Evolutionary conservation across 2,329 filamentous ascomycete genomes (phyloP), one percentile per base, ranked within the genome.

Genomic region (Neofusicoccum parvum): DNA sequence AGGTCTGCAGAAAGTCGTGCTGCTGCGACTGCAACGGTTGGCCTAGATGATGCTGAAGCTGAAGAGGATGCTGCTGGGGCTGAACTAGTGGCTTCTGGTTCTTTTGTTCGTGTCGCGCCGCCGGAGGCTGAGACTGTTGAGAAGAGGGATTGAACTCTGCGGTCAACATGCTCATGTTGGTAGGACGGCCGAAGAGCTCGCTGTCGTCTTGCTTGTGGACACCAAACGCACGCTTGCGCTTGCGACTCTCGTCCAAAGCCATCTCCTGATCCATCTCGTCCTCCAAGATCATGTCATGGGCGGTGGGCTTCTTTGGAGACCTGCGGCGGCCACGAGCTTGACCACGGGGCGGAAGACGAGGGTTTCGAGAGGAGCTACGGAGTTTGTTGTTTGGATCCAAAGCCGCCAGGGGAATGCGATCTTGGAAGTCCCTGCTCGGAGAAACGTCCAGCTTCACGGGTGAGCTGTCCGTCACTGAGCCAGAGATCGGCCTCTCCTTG

Each of bases 401-500:
- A 17, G 73, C 70, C 11, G 69, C 71, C 17, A 79, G 71, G 6
- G 69, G 73, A 50, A 73, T 69, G 48, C 76, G 72, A 27, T 69
- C 65, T 36, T 71, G 69, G 10, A 63, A 65, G 15, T 41, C 51
- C 2, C 68, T 69, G 32, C 58, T 63, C 10, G 77, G 76, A 62
- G 75, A 78, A 6, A 56, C 45, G 63, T 78, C 75, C 9, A 67
- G 54, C 66, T 76, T 77, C 66, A 76, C 71, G 6, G 73, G 74
- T 27, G 67, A 69, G 51, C 78, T 75, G 5, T 80, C 77, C 14
- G 80, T 76, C 37, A 78, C 77, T 14, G 79, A 78, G 59, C 80
- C 80, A 20, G 80, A 82, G 66, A 83, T 83, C 43, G 75, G 71
- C 39, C 81, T 76, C 62, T 79, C 73, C 65, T 77, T 77, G 68